Base-by-base conservation (phyloP, 805 yeast species). In the Brettanomyces custersianus region DNA sequence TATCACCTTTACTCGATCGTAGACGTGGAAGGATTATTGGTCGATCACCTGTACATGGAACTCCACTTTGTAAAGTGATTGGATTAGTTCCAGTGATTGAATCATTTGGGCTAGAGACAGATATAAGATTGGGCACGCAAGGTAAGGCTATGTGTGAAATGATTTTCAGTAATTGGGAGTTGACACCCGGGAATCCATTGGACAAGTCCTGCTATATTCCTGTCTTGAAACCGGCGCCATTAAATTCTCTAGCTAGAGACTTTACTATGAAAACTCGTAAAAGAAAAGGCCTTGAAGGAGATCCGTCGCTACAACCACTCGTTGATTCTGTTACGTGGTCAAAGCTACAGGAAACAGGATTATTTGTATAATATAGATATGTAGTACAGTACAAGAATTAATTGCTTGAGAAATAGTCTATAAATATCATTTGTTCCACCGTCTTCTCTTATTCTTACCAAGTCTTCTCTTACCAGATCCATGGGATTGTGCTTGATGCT, bases 121-220 rank as follows among this genome's bases (percentile, higher is more conserved):
- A 92, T 54, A 59, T 92, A 22, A 59, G 95, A 42, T 56, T 85
- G 10, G 71, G 77, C 10, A 77, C 95, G 0, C 77, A 75, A 42
- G 96, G 96, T 4, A 80, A 74, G 47, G 88, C 92, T 0, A 67
- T 74, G 65, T 74, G 86, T 31, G 73, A 73, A 32, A 52, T 80
- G 41, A 70, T 69, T 33, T 85, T 84, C 55, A 68, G 68, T 38
- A 69, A 67, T 38, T 92, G 96, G 95, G 69, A 72, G 16, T 56
- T 65, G 3, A 94, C 84, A 1, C 95, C 95, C 2, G 98, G 98
- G 0, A 86, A 90, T 59, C 97, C 96, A 7, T 51, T 90, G 47
- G 95, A 90, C 53, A 59, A 62, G 17, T 69, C 73, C 22, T 71
- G 73, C 13, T 61, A 59, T 33, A 68, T 86, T 27, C 86, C 87